A percentile compares a stretch with the other conserved stretches of the same genome.
phyloP scores from a whole-genome alignment of 1,284 basidiomycete genomes.

The Sutorius eximius region DNA sequence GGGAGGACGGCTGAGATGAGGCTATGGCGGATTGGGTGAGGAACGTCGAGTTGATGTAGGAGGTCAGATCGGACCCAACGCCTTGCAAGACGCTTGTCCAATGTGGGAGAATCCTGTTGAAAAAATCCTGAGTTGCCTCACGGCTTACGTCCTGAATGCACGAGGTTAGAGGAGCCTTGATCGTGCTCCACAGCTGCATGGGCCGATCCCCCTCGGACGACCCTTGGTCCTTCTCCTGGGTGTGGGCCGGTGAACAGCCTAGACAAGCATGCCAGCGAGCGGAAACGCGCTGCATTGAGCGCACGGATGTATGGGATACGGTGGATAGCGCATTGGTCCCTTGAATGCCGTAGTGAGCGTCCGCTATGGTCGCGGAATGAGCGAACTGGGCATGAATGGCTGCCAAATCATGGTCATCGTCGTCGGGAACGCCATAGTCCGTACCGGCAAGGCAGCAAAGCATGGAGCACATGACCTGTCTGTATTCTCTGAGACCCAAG shows the following conservation, averaged over 20 bases:
- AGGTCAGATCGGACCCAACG: neutral
- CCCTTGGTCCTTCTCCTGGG: neutral
- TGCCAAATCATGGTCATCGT: neutral
- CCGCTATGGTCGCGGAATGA: neutral
- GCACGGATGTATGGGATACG: neutral
- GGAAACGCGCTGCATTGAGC: conserved; percentile 2
- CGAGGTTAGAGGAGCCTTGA: neutral
- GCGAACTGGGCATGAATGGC: neutral
- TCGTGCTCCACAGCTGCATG: neutral
- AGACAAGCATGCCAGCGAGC: conserved; percentile 1
- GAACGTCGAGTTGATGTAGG: neutral
- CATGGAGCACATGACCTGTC: conserved; percentile 12
- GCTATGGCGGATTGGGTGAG: too few relatives aligned
- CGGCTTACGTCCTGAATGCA: neutral
- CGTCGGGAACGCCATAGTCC: neutral
- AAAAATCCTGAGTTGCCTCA: neutral
- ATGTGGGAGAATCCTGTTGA: neutral
- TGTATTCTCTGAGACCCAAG: neutral
- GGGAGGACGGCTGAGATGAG: neutral
- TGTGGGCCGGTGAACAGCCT: neutral
- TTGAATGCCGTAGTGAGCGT: conserved; percentile 11
- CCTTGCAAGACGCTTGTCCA: conserved; percentile 5
- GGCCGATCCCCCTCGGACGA: neutral
- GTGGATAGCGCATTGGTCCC: neutral
- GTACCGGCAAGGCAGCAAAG: conserved; percentile 1